Conservation (phyloP, 352 stramenopile genomes). For the Phytopythium aichiense region DNA sequence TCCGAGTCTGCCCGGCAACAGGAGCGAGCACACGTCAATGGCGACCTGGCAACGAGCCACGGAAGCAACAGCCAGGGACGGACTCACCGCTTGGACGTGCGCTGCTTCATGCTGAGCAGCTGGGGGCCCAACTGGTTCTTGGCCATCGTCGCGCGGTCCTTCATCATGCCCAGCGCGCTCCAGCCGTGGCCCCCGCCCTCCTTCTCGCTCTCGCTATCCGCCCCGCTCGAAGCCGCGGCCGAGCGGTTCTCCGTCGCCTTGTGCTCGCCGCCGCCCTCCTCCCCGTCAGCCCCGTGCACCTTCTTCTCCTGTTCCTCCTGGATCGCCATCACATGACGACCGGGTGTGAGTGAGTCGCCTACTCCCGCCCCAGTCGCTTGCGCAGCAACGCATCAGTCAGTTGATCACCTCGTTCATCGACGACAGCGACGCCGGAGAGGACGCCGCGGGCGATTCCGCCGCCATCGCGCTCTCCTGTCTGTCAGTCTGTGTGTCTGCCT, state of each 20-base stretch:
- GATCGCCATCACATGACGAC: no score
- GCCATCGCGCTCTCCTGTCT: not conserved
- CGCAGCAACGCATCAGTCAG: not conserved
- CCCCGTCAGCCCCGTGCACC: not conserved
- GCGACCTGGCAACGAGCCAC: not conserved
- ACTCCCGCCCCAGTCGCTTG: not conserved
- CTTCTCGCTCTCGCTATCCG: not conserved
- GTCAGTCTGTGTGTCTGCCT: not conserved
- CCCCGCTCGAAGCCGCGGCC: not conserved
- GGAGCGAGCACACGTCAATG: not conserved
- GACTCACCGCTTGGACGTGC: constrained; percentile 45
- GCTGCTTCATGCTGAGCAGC: constrained; percentile 42
- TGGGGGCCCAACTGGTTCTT: constrained; percentile 57
- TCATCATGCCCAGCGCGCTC: constrained; percentile 43
- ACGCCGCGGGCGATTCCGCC: constrained; percentile 10
- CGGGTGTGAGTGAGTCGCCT: not conserved
- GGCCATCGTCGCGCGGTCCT: constrained; percentile 41
- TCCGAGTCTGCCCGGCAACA: constrained; percentile 31
- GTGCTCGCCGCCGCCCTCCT: not conserved
- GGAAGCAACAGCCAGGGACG: not conserved
- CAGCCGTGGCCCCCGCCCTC: constrained; percentile 13
- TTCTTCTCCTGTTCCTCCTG: not conserved
- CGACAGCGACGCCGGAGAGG: constrained; percentile 26
- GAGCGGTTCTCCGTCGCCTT: not conserved
- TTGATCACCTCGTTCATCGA: constrained; percentile 17